Conservation (phyloP, 768 basidiomycete genomes). For the Nidula microcarpa region DNA sequence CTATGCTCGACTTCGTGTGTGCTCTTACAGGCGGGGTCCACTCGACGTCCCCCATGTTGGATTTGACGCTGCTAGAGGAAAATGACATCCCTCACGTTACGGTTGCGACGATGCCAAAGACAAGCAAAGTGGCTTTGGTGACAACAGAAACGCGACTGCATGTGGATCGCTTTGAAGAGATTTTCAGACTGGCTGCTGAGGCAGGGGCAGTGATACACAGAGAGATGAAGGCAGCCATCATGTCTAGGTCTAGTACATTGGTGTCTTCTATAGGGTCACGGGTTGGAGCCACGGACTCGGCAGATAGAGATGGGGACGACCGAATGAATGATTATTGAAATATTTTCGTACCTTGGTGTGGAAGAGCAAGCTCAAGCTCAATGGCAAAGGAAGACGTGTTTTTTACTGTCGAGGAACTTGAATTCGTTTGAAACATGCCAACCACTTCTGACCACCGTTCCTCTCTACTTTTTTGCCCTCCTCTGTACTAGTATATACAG, state of each 20-base stretch:
- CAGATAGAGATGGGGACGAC: conserved; percentile 32
- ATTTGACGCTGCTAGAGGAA: conserved; percentile 88
- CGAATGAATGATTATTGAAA: conserved; percentile 24
- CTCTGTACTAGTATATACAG: conserved; percentile 83
- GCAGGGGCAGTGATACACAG: conserved; percentile 73
- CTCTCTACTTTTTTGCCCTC: conserved; percentile 97
- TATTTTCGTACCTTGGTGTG: no score
- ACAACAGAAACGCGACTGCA: conserved; percentile 94
- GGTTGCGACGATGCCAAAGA: conserved; percentile 85
- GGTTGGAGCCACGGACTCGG: conserved; percentile 16
- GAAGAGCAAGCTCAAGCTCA: no score
- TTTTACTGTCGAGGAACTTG: conserved; percentile 15
- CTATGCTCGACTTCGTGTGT: conserved; percentile 87
- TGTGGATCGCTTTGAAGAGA: conserved; percentile 88
- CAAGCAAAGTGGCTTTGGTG: conserved; percentile 82
- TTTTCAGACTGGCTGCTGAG: conserved; percentile 75
- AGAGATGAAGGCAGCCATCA: conserved; percentile 62
- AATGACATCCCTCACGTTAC: conserved; percentile 86
- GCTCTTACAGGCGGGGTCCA: conserved; percentile 88
- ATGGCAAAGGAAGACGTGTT: no score
- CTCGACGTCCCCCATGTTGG: conserved; percentile 76
- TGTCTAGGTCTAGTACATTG: background rate
- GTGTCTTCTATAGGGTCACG: conserved; percentile 1
- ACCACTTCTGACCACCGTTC: conserved; percentile 87
- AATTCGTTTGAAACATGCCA: conserved; percentile 84